Evolutionary conservation across 2,329 filamentous ascomycete species (phyloP), one percentile per base, ranked within the genome.

Genomic region (Volutella citrinella): DNA sequence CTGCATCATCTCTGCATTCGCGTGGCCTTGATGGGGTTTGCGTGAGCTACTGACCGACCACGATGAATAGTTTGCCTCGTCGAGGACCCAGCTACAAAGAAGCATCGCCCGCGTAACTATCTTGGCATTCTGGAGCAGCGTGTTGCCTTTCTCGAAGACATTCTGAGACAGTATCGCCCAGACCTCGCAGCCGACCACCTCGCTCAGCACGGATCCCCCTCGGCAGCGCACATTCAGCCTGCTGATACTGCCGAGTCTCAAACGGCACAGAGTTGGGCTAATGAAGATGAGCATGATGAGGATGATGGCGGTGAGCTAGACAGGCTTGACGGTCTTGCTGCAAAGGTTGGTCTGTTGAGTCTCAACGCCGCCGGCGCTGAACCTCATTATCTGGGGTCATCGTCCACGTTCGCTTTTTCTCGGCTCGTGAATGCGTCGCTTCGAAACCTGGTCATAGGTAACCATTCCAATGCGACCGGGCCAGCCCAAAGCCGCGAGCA

Each of bases 101-200:
- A 34, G 19, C 45, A 48, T 6, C 45, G 34, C 10, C 56, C 57
- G n/a, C 46, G 56, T 4, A 57, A 58, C 32, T 60, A 60, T 19
- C 13, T 60, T 4, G 46, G 57, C 27, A 42, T 40, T 1, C 29
- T 60, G 12, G 57, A 61, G 21, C 27, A 46, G 21, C 49, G 55
- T 0, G 36, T 60, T 3, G 48, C 44, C 7, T 24, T 38, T 23
- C 44, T 59, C 7, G 54, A 59, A 13, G 19, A 13, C 5, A 23
- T 23, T 10, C 19, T 33, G 11, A 33, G 33, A 7, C 27, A 36
- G 10, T 16, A 9, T 8, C 25, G 21, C 4, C 18, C 24, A 10
- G 14, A 26, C 5, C 14, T 7, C 15, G 21, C 20, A 10, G 5
- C 3, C 12, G 3, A 27, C 9, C 8, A 5, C 29, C 6, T 32